A percentile compares a stretch with the other conserved stretches of the same genome.
Evolutionary conservation across 1,284 basidiomycete species (phyloP).

Genomic region (Stygiomarasmius scandens): DNA sequence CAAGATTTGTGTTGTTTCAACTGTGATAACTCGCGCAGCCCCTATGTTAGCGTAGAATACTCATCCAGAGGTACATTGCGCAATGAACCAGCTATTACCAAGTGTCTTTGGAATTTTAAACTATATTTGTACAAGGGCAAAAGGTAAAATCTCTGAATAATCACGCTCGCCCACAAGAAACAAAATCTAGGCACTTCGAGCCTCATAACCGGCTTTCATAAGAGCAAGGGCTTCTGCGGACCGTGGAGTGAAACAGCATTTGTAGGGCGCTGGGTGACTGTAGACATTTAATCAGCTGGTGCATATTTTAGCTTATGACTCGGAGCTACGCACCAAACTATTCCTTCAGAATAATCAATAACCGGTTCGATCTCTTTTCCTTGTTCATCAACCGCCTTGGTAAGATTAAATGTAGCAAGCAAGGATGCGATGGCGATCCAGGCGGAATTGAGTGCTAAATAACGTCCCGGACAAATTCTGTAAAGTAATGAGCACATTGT

Average conservation of each 20-base stretch:
- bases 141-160: too few species aligned
- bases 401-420: slow-evolving; percentile 27
- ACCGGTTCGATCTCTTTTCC: slow-evolving; percentile 17
- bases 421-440: slow-evolving; percentile 33
- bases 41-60: too few species aligned
- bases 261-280: neutral
- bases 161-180: too few species aligned
- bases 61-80: too few species aligned
- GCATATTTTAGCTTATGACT: neutral
- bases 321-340: slow-evolving; percentile 21
- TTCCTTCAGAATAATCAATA: slow-evolving; percentile 18
- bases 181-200: too few species aligned
- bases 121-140: too few species aligned
- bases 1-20: too few species aligned
- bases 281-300: neutral
- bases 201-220: neutral
- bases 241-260: neutral
- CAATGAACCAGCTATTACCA: too few species aligned
- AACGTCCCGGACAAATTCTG: slow-evolving; percentile 34
- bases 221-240: neutral
- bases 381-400: slow-evolving; percentile 18
- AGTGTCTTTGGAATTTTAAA: too few species aligned
- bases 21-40: too few species aligned
- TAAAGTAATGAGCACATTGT: neutral
- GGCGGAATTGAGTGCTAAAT: slow-evolving; percentile 29